phyloP scores from a whole-genome alignment of 768 basidiomycete genomes.

The Postia placenta region DNA sequence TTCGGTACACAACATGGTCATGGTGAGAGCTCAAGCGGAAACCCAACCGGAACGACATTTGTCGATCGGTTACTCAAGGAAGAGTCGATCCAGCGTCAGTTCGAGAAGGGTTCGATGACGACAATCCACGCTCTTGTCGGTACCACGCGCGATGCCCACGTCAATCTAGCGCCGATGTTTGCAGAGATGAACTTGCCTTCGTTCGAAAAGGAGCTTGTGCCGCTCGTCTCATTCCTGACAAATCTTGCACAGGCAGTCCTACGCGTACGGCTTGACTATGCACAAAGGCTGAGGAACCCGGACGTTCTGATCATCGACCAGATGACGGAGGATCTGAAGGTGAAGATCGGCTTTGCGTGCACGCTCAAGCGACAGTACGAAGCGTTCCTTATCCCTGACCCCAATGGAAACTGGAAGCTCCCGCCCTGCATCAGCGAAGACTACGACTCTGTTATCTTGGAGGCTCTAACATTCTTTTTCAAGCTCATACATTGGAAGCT shows the following conservation, averaged over 20 bases:
- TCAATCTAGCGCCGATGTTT: constrained; percentile 71
- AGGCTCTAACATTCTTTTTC: constrained; percentile 87
- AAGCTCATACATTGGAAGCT: constrained; percentile 93
- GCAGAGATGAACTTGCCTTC: constrained; percentile 86
- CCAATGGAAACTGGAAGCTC: constrained; percentile 81
- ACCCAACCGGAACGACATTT: constrained; percentile 74
- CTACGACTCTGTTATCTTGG: constrained; percentile 85
- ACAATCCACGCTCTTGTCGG: constrained; percentile 86
- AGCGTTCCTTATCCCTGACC: constrained; percentile 84
- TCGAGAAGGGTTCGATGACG: constrained; percentile 84
- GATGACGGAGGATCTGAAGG: constrained; percentile 87
- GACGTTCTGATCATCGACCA: constrained; percentile 90
- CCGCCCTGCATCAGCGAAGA: constrained; percentile 85
- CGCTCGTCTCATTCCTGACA: constrained; percentile 94
- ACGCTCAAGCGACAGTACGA: constrained; percentile 94
- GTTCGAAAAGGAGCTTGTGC: constrained; percentile 84
- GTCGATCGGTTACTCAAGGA: constrained; percentile 93
- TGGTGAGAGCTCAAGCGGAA: constrained; percentile 52
- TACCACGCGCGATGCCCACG: constrained; percentile 80
- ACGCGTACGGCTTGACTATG: constrained; percentile 84
- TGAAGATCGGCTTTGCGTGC: constrained; percentile 87
- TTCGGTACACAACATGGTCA: constrained; percentile 2
- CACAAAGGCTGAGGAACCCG: constrained; percentile 82
- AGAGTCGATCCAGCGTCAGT: constrained; percentile 91
- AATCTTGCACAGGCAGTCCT: constrained; percentile 89